phyloP scores from a whole-genome alignment of 78 protist species.

The Cavenderia fasciculata region DNA sequence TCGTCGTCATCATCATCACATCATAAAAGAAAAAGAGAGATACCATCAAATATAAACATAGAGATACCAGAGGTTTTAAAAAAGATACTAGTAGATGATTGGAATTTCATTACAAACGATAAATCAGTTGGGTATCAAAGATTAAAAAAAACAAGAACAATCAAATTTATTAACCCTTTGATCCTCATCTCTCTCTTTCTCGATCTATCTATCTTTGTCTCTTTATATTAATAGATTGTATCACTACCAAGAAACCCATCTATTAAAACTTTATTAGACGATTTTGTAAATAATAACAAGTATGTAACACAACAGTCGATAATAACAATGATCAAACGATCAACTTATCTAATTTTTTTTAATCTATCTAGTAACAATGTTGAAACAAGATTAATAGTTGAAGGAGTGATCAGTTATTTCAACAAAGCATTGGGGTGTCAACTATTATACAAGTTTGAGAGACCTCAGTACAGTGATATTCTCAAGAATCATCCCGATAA shows the following conservation, averaged over 20 bases:
- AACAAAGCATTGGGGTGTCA: conserved; percentile 54
- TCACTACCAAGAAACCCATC: conserved; percentile 37
- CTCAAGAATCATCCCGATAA: conserved; percentile 20
- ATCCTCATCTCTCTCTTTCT: background rate
- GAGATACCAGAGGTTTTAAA: conserved; percentile 11
- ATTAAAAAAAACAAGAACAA: background rate
- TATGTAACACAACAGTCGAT: conserved; percentile 3
- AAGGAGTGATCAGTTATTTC: conserved; percentile 30
- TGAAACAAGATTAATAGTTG: background rate
- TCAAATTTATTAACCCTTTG: background rate
- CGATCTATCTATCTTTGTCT: no score
- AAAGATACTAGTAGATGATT: conserved; percentile 30
- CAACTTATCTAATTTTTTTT: background rate
- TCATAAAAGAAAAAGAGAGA: background rate
- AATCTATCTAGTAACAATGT: background rate
- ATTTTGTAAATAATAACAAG: background rate
- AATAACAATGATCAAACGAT: background rate
- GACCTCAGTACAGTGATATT: conserved; percentile 25
- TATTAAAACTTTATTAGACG: conserved; percentile 4
- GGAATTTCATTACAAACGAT: conserved; percentile 23
- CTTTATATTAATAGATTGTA: conserved; percentile 28
- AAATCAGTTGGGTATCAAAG: conserved; percentile 11
- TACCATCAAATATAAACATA: background rate
- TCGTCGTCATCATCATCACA: background rate
- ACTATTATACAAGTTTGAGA: conserved; percentile 56